Evolutionary conservation across 108 stramenopile genomes (phyloP), one percentile per base, ranked within the genome.

Genomic region (Nitzschia sp.): DNA sequence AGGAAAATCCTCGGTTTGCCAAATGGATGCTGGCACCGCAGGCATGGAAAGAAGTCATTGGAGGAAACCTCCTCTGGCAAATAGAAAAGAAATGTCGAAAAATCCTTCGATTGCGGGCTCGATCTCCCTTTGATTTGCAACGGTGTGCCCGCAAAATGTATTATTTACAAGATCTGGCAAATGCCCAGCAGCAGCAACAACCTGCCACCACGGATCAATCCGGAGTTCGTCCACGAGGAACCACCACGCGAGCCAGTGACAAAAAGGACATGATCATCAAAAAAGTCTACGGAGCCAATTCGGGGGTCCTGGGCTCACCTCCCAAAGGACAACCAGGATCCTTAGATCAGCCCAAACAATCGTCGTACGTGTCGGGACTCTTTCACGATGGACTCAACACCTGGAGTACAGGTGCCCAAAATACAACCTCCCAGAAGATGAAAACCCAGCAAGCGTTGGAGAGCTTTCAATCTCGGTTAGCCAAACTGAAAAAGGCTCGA

Each of bases 1-100:
- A 62, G 43, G 61, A 62, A 44, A 62, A 62, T 62, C 61, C 61
- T 2, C 3, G 20, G 8, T 62, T 62, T 62, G 61, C 42, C n/a
- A 24, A 43, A 22, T 62, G 61, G 61, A 62, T 62, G 61, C 25
- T 20, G 24, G 61, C 37, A 3, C 61, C 61, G 22, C 38, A 62
- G 44, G 40, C 37, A 46, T 62, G 61, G 61, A 62, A 38, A 40
- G 17, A 19, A n/a, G 8, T 62, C 42, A 62, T 62, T 46, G 61
- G 61, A 17, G 61, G 61, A 8, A 37, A 62, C 11, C 43, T 62
- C 5, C 22, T 62, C 3, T 62, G 61, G 61, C 43, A 62, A 46
- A 44, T 62, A n/a, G 61, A 62, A 62, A 41, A 42, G 11, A 26
- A 38, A 43, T 62, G 61, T 22, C 61, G 61, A 1, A 17, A 46